These are phyloP conservation scores for Quercus rubra DNA, from an alignment of 306 rosid genomes.

Conservation along the genomic window DNA sequence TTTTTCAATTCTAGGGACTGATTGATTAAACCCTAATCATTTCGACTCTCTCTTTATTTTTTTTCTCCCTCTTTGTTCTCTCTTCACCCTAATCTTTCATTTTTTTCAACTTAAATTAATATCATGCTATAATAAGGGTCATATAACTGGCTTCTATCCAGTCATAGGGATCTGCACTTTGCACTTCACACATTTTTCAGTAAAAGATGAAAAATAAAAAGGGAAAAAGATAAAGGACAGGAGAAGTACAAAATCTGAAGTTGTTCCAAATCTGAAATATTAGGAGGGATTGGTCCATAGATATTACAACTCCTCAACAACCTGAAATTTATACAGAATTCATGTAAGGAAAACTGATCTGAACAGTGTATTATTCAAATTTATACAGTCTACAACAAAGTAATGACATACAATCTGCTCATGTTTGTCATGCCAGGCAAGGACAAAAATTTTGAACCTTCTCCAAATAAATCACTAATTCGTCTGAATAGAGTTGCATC, in stretches of 20 bases:
- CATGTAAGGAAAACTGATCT: neutral
- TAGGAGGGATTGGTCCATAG: neutral
- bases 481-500: conserved; percentile 14
- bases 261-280: conserved; percentile 1
- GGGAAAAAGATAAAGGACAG: neutral
- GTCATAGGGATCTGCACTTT: too few relatives aligned
- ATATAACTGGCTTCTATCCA: too few relatives aligned
- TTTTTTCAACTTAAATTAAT: too few relatives aligned
- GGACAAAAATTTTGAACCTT: conserved; percentile 1
- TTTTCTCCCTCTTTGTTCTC: too few relatives aligned
- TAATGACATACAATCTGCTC: conserved; percentile 3
- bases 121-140: too few relatives aligned
- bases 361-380: neutral
- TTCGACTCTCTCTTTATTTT: too few relatives aligned
- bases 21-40: too few relatives aligned
- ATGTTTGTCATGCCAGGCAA: neutral
- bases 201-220: too few relatives aligned
- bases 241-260: neutral
- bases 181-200: too few relatives aligned
- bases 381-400: neutral
- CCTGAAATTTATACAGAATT: neutral
- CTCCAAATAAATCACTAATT: conserved; percentile 19
- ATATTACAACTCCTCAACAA: conserved; percentile 29
- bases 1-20: too few relatives aligned
- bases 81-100: too few relatives aligned